Conservation (phyloP, 371 early-diverging fungal genomes). For the Gilbertella persicaria region DNA sequence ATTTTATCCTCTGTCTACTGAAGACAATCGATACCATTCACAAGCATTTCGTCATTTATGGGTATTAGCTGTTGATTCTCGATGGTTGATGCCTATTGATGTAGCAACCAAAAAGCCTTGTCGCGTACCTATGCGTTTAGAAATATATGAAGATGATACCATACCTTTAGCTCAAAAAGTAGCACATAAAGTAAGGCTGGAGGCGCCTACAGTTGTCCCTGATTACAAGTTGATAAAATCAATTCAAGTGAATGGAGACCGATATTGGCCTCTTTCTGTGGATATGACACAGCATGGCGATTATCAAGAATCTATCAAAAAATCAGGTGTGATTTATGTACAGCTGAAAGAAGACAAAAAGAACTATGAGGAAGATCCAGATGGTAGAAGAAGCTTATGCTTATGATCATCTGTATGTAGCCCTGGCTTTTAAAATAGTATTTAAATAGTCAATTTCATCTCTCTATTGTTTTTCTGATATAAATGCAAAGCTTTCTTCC, state of each 20-base stretch:
- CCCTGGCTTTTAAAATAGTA: too few relatives aligned
- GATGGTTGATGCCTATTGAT: constrained; percentile 78
- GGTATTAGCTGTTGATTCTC: constrained; percentile 77
- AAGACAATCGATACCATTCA: constrained; percentile 76
- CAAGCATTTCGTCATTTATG: constrained; percentile 90
- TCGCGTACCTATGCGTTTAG: constrained; percentile 53
- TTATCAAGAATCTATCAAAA: constrained; percentile 27
- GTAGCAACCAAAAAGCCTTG: constrained; percentile 59
- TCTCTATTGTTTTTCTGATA: too few relatives aligned
- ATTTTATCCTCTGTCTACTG: constrained; percentile 63
- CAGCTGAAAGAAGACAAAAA: constrained; percentile 2
- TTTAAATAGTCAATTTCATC: too few relatives aligned
- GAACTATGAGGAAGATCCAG: neutral
- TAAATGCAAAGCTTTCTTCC: too few relatives aligned
- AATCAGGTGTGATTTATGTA: constrained; percentile 44
- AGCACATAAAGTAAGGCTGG: constrained; percentile 29
- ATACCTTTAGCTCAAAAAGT: constrained; percentile 3
- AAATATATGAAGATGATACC: constrained; percentile 26
- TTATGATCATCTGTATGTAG: too few relatives aligned
- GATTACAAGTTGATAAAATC: constrained; percentile 53
- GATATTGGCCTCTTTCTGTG: constrained; percentile 63
- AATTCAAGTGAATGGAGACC: constrained; percentile 53
- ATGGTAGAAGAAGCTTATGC: neutral
- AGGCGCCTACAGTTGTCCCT: constrained; percentile 71
- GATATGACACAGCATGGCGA: constrained; percentile 38